phyloP scores from a whole-genome alignment of 768 basidiomycete genomes.

The Polyporus arcularius region DNA sequence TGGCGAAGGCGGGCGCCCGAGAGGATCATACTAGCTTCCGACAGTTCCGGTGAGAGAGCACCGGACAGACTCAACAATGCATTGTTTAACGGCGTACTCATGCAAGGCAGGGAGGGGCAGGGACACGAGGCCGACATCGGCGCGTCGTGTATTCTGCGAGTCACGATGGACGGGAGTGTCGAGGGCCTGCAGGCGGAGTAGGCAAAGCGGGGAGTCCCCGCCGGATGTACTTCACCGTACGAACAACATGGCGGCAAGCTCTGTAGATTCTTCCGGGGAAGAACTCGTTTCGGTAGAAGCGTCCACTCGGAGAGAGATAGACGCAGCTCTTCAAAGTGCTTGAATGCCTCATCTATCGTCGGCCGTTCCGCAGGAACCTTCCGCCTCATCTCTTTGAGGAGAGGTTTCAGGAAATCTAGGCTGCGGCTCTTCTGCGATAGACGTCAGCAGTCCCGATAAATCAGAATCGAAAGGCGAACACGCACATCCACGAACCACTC shows the following conservation, averaged over 20 bases:
- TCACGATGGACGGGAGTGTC: too few relatives aligned
- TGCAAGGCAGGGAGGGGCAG: too few relatives aligned
- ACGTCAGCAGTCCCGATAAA: not conserved
- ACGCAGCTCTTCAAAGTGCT: not conserved
- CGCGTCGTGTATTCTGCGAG: too few relatives aligned
- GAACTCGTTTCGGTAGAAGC: not conserved
- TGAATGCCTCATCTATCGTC: conserved; percentile 9
- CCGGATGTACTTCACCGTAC: not conserved
- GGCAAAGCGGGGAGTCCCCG: too few relatives aligned
- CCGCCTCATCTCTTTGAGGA: conserved; percentile 29
- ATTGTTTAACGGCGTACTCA: too few relatives aligned
- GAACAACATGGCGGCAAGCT: not conserved
- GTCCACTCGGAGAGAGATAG: not conserved
- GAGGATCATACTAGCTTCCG: too few relatives aligned
- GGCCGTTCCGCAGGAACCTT: conserved; percentile 30
- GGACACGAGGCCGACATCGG: too few relatives aligned
- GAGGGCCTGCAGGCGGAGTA: not conserved
- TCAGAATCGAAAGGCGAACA: not conserved
- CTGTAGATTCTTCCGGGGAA: not conserved
- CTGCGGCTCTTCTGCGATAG: conserved; percentile 3
- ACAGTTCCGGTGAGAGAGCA: too few relatives aligned
- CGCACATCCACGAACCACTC: too few relatives aligned
- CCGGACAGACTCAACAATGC: too few relatives aligned
- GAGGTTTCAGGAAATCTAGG: conserved; percentile 27
- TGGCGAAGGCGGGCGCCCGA: too few relatives aligned